Percentiles rank a stretch among this genome's conserved stretches.
Conservation (phyloP, 257 asterid species). For the Fraxinus anomala region DNA sequence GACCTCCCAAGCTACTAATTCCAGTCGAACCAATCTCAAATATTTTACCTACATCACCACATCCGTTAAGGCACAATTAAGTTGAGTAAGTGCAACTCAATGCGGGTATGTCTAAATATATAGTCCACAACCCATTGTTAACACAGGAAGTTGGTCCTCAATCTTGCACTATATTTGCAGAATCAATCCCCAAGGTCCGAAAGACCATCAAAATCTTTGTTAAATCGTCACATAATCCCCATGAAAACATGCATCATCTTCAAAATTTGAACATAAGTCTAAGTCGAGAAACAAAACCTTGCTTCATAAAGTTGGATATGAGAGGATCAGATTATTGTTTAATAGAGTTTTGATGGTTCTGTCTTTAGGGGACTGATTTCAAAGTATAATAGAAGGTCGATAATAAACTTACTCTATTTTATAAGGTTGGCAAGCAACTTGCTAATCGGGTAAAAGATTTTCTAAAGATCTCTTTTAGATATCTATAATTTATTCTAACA, state of each 20-base stretch:
- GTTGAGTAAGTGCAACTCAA: background rate
- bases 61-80: background rate
- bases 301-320: background rate
- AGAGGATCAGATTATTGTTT: background rate
- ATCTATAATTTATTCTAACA: background rate
- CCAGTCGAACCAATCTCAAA: constrained; percentile 83
- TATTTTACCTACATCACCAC: constrained; percentile 56
- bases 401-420: background rate
- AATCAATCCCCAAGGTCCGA: background rate
- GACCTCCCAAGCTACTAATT: constrained; percentile 91
- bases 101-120: background rate
- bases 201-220: background rate
- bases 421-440: background rate
- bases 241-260: background rate
- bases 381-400: background rate
- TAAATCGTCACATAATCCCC: background rate
- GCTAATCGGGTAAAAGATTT: background rate
- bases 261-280: background rate
- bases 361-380: background rate
- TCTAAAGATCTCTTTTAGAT: background rate
- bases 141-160: background rate
- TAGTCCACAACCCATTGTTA: background rate
- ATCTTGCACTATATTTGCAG: background rate
- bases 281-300: background rate
- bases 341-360: background rate